phyloP scores from a whole-genome alignment of 2,329 filamentous ascomycete species.

The Chaetoscypha palmicola region DNA sequence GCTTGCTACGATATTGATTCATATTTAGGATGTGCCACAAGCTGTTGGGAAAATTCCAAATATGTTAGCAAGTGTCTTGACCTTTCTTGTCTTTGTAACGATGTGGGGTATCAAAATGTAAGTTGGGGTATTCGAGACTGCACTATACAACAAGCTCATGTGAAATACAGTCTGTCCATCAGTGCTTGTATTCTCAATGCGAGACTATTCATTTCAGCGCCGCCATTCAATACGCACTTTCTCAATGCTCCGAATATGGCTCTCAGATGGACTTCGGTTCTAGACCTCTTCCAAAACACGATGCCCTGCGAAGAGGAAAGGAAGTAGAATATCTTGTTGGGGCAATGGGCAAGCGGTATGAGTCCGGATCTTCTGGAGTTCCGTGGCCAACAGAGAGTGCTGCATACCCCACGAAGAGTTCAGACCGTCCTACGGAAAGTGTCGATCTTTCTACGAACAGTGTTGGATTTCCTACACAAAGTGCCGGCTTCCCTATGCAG shows the following conservation, averaged over 20 bases:
- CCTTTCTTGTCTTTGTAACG: constrained; percentile 30
- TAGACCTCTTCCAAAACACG: constrained; percentile 25
- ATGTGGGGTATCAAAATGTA: constrained; percentile 30
- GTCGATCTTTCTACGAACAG: constrained; percentile 3
- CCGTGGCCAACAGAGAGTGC: constrained; percentile 19
- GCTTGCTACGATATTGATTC: background rate
- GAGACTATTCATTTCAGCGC: constrained; percentile 30
- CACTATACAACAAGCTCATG: constrained; percentile 2
- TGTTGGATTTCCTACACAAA: constrained; percentile 11
- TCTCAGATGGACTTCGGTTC: constrained; percentile 17
- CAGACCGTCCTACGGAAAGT: no score
- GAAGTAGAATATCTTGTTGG: constrained; percentile 26
- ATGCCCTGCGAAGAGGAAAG: constrained; percentile 24
- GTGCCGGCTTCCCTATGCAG: constrained; percentile 9
- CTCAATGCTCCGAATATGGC: constrained; percentile 24
- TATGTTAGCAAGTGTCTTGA: constrained; percentile 29
- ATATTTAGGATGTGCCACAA: constrained; percentile 25
- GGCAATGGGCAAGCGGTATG: constrained; percentile 8
- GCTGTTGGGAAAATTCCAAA: constrained; percentile 34
- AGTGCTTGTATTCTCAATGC: constrained; percentile 34
- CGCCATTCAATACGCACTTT: constrained; percentile 31
- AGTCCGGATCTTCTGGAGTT: constrained; percentile 16
- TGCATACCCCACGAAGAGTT: constrained; percentile 12
- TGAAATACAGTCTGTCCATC: constrained; percentile 28
- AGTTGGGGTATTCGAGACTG: background rate